Conservation (phyloP, 129 eudicot species). For the Helianthus tuberosus region DNA sequence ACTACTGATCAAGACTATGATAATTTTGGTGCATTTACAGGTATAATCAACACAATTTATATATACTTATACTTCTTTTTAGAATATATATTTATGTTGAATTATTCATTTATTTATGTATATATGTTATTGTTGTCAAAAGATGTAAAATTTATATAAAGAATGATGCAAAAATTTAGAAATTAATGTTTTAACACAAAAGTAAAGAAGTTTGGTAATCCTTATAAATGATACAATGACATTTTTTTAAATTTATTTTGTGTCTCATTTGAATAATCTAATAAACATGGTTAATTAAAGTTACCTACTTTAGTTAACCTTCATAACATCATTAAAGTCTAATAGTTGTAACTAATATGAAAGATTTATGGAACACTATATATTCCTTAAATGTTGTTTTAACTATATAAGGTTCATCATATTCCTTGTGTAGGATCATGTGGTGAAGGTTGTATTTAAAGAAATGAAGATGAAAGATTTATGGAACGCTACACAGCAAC, state of each 20-base stretch:
- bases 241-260: constrained; percentile 8
- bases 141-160: not conserved
- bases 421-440: no score
- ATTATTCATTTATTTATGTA: not conserved
- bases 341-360: not conserved
- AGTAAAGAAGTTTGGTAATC: constrained; percentile 24
- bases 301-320: constrained; percentile 11
- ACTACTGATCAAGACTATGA: constrained; percentile 21
- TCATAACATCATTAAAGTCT: constrained; percentile 3
- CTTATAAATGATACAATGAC: constrained; percentile 1
- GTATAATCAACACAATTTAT: constrained; percentile 7
- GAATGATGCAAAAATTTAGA: constrained; percentile 12
- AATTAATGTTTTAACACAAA: constrained; percentile 1
- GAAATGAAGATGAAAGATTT: no score
- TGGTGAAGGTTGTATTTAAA: no score
- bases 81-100: constrained; percentile 1
- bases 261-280: not conserved
- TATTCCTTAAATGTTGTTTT: no score
- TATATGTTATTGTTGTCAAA: constrained; percentile 3
- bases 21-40: constrained; percentile 28
- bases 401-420: no score
- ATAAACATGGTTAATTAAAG: not conserved
- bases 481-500: no score
- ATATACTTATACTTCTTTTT: not conserved
- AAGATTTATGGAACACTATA: no score